Evolutionary conservation across 495 filamentous ascomycete genomes (phyloP), one percentile per base, ranked within the genome.

Genomic region (Talaromyces borbonicus): DNA sequence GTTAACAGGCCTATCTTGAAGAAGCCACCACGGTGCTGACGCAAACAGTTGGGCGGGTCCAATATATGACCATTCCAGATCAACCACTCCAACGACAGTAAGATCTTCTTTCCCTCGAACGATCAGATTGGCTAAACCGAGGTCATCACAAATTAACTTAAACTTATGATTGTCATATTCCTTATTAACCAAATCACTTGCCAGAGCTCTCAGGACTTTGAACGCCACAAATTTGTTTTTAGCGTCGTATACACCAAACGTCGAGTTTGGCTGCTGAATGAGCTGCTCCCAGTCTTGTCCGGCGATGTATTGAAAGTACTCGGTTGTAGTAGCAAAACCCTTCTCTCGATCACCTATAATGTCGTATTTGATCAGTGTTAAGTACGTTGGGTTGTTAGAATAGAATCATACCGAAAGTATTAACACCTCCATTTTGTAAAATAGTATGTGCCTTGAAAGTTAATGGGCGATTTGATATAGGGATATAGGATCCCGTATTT

Each of bases 21-120:
- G 55, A 52, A 63, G 53, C 61, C 59, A 68, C 61, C 54, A 66
- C 11, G 61, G 62, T 15, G 58, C 59, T 7, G 59, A 60, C 22
- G 43, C 56, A 50, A 62, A 58, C 14, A 68, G 37, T 48, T 68
- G 58, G 23, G 61, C 57, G 0, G 65, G 62, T 36, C 61, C 59
- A 15, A 54, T 51, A 31, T 68, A 66, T 26, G 53, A 52, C 58
- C 56, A 68, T 44, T 66, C 65, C 3, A 62, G 52, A 39, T 65
- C 65, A 2, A 68, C 45, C 2, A 68, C 51, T 39, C 59, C 61
- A 33, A 63, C 50, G 35, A 68, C 45, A 5, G 56, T 62, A 16
- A 65, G 54, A 16, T 59, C 60, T 46, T 60, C 50, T 19, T 33
- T 55, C 46, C 56, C 46, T 8, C 50, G 40, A 16, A 68, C 55